phyloP scores from a whole-genome alignment of 2,329 filamentous ascomycete genomes.

The Monilinia vaccinii-corymbosi region DNA sequence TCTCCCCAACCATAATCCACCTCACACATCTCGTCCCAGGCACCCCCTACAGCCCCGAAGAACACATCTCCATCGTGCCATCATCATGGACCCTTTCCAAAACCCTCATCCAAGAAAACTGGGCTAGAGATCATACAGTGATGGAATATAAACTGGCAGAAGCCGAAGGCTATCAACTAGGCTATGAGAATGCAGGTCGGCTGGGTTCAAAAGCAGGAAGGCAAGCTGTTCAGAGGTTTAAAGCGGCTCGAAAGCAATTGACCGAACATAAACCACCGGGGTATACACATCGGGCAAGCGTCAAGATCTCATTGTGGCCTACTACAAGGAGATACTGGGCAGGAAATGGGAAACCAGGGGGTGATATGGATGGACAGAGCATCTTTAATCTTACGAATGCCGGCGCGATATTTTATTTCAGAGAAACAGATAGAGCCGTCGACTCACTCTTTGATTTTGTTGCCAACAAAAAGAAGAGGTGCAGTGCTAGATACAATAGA shows the following conservation, averaged over 20 bases:
- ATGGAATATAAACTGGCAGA: neutral
- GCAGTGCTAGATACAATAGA: neutral
- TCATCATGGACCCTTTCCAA: slow-evolving; percentile 13
- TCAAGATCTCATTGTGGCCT: slow-evolving; percentile 21
- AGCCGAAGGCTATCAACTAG: neutral
- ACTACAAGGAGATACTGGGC: slow-evolving; percentile 18
- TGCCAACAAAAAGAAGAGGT: neutral
- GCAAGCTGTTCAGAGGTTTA: neutral
- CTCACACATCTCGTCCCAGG: slow-evolving; percentile 15
- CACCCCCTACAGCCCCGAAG: slow-evolving; percentile 14
- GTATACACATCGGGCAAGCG: slow-evolving; percentile 9
- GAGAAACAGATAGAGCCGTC: neutral
- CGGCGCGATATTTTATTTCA: slow-evolving; percentile 18
- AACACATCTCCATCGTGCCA: slow-evolving; percentile 14
- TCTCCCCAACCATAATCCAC: slow-evolving; percentile 23
- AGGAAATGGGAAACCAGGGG: slow-evolving; percentile 12
- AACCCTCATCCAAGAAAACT: neutral
- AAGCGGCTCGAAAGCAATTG: neutral
- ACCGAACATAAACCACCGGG: neutral
- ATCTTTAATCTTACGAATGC: slow-evolving; percentile 15
- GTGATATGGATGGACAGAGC: slow-evolving; percentile 10
- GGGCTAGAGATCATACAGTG: neutral
- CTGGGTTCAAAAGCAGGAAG: neutral
- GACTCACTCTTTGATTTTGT: neutral
- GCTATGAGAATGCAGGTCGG: neutral